Percentiles rank a stretch among this genome's conserved stretches.
Conservation (phyloP, 768 basidiomycete species). For the Pilatotrama ljubarskyi region DNA sequence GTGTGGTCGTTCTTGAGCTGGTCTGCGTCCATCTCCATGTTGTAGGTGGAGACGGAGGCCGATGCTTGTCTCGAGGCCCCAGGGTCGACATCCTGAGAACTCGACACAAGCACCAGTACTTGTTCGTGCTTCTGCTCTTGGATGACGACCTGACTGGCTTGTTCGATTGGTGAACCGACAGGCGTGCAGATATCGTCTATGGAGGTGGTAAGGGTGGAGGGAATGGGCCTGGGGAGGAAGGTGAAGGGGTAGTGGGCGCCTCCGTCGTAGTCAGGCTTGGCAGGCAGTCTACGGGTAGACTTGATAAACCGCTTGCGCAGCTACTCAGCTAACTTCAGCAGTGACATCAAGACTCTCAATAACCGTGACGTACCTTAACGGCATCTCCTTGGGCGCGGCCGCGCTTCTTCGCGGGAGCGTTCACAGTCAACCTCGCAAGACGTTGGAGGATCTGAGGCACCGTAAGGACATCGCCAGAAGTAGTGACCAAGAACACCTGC, state of each 20-base stretch:
- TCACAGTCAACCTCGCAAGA: background rate
- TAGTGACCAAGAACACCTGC: background rate
- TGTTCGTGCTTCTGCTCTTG: no score
- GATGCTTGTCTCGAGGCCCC: no score
- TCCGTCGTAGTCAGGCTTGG: background rate
- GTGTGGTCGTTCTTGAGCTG: no score
- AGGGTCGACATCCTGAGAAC: no score
- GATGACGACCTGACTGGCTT: no score
- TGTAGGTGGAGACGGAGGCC: no score
- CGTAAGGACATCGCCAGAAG: no score
- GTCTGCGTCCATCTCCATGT: no score
- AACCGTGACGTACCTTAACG: background rate
- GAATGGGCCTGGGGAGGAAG: background rate
- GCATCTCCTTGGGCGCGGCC: background rate
- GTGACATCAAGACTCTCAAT: background rate
- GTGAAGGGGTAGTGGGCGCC: background rate
- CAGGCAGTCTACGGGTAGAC: background rate
- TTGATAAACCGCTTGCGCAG: background rate
- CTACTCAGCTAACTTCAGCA: background rate
- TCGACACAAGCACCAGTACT: no score
- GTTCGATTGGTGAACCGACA: no score
- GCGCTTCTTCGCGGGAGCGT: background rate
- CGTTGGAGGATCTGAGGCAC: background rate
- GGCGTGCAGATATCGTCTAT: no score
- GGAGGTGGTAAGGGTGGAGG: no score